A percentile compares a stretch with the other conserved stretches of the same genome.
Conservation (phyloP, 805 yeast species). For the Phaffomyces antillensis region DNA sequence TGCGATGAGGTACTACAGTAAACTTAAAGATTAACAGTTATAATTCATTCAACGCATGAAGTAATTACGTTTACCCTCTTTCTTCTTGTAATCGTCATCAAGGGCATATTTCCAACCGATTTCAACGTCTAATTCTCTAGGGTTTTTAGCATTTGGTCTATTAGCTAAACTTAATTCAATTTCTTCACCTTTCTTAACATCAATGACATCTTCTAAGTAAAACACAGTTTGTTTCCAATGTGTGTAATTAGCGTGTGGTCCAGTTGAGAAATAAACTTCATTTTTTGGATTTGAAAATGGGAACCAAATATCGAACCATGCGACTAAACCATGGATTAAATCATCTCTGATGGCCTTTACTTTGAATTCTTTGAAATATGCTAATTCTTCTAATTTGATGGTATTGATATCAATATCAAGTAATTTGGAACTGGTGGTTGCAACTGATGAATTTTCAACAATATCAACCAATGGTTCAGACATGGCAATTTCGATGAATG, state of each 20-base stretch:
- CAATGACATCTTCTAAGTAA: constrained; percentile 76
- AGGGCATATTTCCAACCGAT: constrained; percentile 44
- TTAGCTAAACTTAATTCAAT: constrained; percentile 67
- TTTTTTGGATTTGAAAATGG: constrained; percentile 49
- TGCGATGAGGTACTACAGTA: not conserved
- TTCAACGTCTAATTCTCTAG: constrained; percentile 84
- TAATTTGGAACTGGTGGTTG: constrained; percentile 64
- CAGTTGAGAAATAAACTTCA: constrained; percentile 78
- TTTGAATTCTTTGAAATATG: constrained; percentile 64
- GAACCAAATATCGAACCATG: constrained; percentile 94
- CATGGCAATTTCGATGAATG: constrained; percentile 81
- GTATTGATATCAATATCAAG: constrained; percentile 87
- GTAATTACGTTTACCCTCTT: constrained; percentile 55
- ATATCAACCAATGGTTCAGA: constrained; percentile 93
- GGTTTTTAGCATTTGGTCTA: constrained; percentile 70
- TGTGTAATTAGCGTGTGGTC: constrained; percentile 89
- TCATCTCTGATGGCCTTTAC: constrained; percentile 74
- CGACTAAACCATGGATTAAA: constrained; percentile 77
- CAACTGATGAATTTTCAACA: constrained; percentile 73
- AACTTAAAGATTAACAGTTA: not conserved
- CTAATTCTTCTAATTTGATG: constrained; percentile 72
- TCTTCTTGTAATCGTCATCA: constrained; percentile 43
- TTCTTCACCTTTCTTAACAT: constrained; percentile 66
- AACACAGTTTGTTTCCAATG: constrained; percentile 99
- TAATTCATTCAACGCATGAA: constrained; percentile 49